Percentiles rank a stretch among this genome's conserved stretches.
These are phyloP conservation scores for Chondrus crispus DNA, from an alignment of 23 red algal species.

Conservation along the genomic window DNA sequence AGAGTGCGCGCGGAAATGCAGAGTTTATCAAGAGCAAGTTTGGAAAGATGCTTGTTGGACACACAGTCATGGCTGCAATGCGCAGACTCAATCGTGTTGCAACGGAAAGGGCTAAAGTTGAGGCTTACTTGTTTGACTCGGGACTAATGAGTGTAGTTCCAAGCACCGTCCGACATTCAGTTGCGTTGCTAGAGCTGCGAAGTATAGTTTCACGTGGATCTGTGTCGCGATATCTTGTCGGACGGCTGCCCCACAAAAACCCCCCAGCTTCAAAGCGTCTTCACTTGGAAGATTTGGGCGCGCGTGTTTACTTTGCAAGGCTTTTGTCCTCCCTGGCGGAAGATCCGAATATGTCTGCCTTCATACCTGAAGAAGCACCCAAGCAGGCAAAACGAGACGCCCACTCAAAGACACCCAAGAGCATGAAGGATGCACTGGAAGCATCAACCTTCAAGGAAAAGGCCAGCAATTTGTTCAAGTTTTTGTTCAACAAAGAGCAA, in stretches of 20 bases:
- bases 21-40: slow-evolving; percentile 43
- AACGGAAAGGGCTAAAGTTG: slow-evolving; percentile 19
- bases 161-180: slow-evolving; percentile 72
- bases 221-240: slow-evolving; percentile 56
- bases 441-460: slow-evolving; percentile 36
- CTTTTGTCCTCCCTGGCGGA: slow-evolving; percentile 45
- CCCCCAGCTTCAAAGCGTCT: slow-evolving; percentile 41
- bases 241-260: slow-evolving; percentile 68
- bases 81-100: slow-evolving; percentile 55
- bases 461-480: slow-evolving; percentile 47
- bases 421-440: slow-evolving; percentile 14
- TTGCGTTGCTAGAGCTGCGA: slow-evolving; percentile 69
- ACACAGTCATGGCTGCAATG: slow-evolving; percentile 66
- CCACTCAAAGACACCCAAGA: background rate
- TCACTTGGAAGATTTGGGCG: slow-evolving; percentile 65
- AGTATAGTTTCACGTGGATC: slow-evolving; percentile 9
- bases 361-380: slow-evolving; percentile 47
- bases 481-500: slow-evolving; percentile 72
- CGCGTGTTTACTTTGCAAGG: slow-evolving; percentile 73
- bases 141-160: slow-evolving; percentile 63
- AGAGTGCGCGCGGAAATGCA: slow-evolving; percentile 14
- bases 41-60: slow-evolving; percentile 80
- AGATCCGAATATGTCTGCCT: slow-evolving; percentile 63
- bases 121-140: slow-evolving; percentile 64
- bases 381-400: slow-evolving; percentile 14